Percentiles rank a stretch among this genome's conserved stretches.
Evolutionary conservation across 352 stramenopile genomes (phyloP).

Genomic region (Phytophthora pini): DNA sequence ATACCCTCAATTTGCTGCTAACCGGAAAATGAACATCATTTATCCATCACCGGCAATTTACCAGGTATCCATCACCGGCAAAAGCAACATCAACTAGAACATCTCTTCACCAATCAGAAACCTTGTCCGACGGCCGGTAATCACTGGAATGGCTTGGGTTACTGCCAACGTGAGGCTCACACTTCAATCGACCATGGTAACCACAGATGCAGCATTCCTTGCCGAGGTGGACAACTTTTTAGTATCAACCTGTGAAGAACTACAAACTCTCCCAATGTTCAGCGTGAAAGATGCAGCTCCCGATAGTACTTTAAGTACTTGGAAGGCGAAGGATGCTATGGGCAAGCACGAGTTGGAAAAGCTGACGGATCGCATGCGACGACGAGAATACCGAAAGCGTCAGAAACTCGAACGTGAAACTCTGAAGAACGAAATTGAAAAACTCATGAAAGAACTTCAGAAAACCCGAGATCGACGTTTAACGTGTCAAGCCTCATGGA

Average conservation of each 20-base stretch:
- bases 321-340: not conserved
- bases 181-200: not conserved
- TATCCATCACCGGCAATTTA: not conserved
- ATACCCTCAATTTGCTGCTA: slow-evolving; percentile 2
- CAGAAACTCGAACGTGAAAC: not conserved
- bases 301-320: not conserved
- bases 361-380: not conserved
- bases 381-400: not conserved
- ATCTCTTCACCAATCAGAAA: not conserved
- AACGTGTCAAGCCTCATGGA: not conserved
- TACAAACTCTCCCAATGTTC: not conserved
- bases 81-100: no score
- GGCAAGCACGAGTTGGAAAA: not conserved
- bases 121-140: not conserved
- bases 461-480: not conserved
- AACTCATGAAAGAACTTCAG: not conserved
- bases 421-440: not conserved
- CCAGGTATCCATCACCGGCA: no score
- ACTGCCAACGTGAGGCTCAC: no score
- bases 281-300: no score
- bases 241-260: not conserved
- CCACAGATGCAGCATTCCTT: not conserved
- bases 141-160: not conserved
- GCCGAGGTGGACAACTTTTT: not conserved
- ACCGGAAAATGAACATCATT: not conserved